Evolutionary conservation across 106 monocot species (phyloP), one percentile per base, ranked within the genome.

Genomic region (Dendrobium nobile): DNA sequence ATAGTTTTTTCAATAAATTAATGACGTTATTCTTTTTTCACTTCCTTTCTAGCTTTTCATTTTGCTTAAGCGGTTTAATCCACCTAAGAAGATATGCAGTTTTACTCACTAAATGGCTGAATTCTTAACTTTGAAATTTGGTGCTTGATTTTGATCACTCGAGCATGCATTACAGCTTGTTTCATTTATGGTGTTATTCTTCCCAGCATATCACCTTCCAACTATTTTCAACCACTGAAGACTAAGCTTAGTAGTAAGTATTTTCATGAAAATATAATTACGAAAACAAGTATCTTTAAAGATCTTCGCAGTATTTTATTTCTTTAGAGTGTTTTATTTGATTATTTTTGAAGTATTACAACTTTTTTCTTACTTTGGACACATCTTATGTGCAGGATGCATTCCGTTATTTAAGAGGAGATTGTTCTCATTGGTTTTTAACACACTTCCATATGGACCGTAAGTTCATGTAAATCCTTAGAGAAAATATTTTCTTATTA

Each of bases 391-490:
- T 86, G 85, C 91, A 99, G 98, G 98, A 99, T 86, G 95, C 98
- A 65, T 99, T 99, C 75, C 91, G 91, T 81, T 99, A 86, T 84
- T 81, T 92, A 74, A 86, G 89, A 88, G 95, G 89, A 80, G 92
- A 91, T 79, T 99, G 98, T 75, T 93, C 86, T 2, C 90, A 99
- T 81, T 99, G 98, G 98, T 99, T 99, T 80, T 83, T 99, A 22
- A 99, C 98, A 28, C 98, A 99, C 79, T 99, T 99, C 76, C 98
- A 99, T 87, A 84, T 91, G 55, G 98, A 99, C 78, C 98, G 98
- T 95, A 86, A 89, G 98, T 81, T 45, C 24, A 67, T 74, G 45
- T 55, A 45, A 65, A 28, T 67, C 41, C 18, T 80, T 9, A 5
- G 5, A 37, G 6, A 45, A 45, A 6, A 8, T 59, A 37, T 56